A percentile compares a stretch with the other conserved stretches of the same genome.
phyloP scores from a whole-genome alignment of 306 rosid species.

The Rubus parviflorus region DNA sequence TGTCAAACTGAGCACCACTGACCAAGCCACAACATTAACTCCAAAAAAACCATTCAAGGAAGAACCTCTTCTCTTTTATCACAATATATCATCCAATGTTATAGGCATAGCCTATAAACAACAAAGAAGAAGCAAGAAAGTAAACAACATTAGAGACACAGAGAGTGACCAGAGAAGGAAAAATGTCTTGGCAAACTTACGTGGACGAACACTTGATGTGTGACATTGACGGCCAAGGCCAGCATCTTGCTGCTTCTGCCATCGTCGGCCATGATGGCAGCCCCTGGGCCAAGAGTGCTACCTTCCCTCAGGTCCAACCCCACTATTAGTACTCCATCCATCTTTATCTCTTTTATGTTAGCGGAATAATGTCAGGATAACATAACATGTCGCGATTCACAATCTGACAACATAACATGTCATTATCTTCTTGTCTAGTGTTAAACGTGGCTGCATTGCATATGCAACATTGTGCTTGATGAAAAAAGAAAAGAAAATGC shows the following conservation, averaged over 20 bases:
- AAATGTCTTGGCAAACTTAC: constrained; percentile 96
- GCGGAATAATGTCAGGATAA: neutral
- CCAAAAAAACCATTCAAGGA: neutral
- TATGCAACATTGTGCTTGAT: constrained; percentile 4
- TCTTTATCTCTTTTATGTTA: neutral
- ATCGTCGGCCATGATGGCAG: constrained; percentile 80
- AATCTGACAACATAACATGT: neutral
- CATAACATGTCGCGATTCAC: neutral
- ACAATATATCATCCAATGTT: neutral
- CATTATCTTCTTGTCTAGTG: neutral
- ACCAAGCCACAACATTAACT: constrained; percentile 17
- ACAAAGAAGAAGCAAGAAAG: neutral
- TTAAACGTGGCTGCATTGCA: neutral
- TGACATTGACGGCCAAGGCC: constrained; percentile 80
- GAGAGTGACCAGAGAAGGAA: neutral
- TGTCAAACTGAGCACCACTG: constrained; percentile 25
- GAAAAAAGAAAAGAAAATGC: neutral
- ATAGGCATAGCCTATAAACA: neutral
- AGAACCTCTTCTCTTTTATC: constrained; percentile 5
- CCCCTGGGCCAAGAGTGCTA: constrained; percentile 85
- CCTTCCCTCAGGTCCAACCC: constrained; percentile 72
- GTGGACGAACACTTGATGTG: constrained; percentile 98
- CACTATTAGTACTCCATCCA: neutral
- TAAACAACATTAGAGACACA: neutral
- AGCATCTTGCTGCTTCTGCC: constrained; percentile 76